Base-by-base conservation (phyloP, 1,139 yeast genomes). In the Ogataea hybrid region DNA sequence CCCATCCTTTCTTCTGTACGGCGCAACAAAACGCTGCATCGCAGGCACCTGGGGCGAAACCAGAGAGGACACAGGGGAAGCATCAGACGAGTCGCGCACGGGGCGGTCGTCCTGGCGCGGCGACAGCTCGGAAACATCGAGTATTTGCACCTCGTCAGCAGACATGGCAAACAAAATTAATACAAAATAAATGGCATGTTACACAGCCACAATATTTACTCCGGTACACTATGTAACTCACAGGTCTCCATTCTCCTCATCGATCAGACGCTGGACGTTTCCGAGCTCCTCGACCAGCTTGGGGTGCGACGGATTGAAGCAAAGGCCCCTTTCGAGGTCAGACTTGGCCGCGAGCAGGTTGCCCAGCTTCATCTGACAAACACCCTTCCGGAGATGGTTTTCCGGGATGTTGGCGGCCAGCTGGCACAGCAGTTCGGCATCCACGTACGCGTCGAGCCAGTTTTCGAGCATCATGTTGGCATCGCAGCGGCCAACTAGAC, bases 401-500 rank as follows among this genome's bases (percentile, higher is more conserved):
- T 86, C 94, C 9, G 96, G 83, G 39, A 82, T 71, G 56, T 79
- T 79, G 63, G 87, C 76, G 46, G 77, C 74, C 62, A 84, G 67
- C 22, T 73, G 73, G 39, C 76, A 61, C 51, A 90, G 70, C 66
- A 90, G 67, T 49, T 88, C 92, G 2, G 94, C 81, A 59, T 90
- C 97, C 47, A 84, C 83, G 58, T 70, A 78, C 0, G 96, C 97
- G 40, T 81, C 82, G 35, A 84, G 64, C 68, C 78, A 85, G 45
- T 79, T 69, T 41, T 78, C 73, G 44, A 75, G 69, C 55, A 83
- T 75, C 60, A 89, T 70, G 56, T 83, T 77, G 0, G 95, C 86
- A 57, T 90, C 97, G 17, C 95, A 81, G 51, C 97, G 75, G 43
- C 88, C 84, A 69, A 81, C 83, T 44, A 90, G 65, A 58, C 88